phyloP scores from a whole-genome alignment of 2,329 filamentous ascomycete species.

The Beauveria caledonica region DNA sequence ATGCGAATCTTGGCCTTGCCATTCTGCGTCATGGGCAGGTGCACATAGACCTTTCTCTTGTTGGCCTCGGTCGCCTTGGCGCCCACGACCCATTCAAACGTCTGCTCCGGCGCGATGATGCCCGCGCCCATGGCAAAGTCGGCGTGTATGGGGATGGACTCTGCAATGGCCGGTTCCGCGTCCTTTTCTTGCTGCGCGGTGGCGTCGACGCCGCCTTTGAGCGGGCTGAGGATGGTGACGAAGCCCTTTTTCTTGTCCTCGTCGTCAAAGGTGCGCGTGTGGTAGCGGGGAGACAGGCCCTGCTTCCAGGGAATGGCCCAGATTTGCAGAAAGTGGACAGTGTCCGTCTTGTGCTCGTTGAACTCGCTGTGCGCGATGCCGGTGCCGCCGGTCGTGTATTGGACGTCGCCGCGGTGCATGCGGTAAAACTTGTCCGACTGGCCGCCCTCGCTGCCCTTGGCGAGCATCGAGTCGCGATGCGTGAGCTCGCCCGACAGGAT shows the following conservation, averaged over 20 bases:
- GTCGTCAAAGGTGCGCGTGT: constrained; percentile 65
- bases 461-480: constrained; percentile 78
- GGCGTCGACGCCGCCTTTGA: constrained; percentile 58
- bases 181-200: constrained; percentile 54
- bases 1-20: constrained; percentile 65
- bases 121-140: constrained; percentile 78
- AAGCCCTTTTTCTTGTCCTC: constrained; percentile 63
- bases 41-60: constrained; percentile 68
- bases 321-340: constrained; percentile 81
- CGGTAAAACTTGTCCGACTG: constrained; percentile 57
- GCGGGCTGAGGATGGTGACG: constrained; percentile 66
- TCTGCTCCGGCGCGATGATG: constrained; percentile 56
- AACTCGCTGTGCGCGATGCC: constrained; percentile 74
- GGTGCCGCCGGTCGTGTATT: constrained; percentile 83
- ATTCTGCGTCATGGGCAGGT: constrained; percentile 71
- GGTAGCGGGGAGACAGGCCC: constrained; percentile 66
- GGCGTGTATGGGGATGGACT: constrained; percentile 75
- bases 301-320: constrained; percentile 75
- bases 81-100: constrained; percentile 67
- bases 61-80: constrained; percentile 41
- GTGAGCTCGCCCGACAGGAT: constrained; percentile 79
- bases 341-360: constrained; percentile 63
- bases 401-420: constrained; percentile 73
- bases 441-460: constrained; percentile 54
- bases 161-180: constrained; percentile 51